A percentile compares a stretch with the other conserved stretches of the same genome.
phyloP scores from a whole-genome alignment of 768 basidiomycete genomes.

The Boletus coccyginus region DNA sequence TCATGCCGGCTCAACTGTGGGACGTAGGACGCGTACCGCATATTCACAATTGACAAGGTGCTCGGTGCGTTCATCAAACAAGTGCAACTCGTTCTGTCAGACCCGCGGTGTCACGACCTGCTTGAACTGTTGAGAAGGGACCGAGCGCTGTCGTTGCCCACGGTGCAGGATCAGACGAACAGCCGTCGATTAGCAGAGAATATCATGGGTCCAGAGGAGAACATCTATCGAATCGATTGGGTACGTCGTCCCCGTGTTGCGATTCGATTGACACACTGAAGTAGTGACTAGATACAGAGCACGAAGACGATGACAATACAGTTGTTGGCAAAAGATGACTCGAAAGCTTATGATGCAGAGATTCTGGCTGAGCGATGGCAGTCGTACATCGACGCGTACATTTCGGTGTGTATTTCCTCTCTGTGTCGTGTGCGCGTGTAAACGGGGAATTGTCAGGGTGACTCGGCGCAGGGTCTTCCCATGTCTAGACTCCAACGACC shows the following conservation, averaged over 20 bases:
- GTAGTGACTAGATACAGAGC: constrained; percentile 52
- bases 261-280: neutral
- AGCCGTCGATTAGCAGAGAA: constrained; percentile 66
- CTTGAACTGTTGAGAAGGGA: constrained; percentile 71
- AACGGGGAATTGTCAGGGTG: constrained; percentile 40
- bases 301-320: constrained; percentile 69
- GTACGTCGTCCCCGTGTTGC: constrained; percentile 36
- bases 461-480: constrained; percentile 54
- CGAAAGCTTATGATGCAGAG: constrained; percentile 71
- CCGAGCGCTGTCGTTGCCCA: constrained; percentile 53
- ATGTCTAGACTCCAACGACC: constrained; percentile 48
- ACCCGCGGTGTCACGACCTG: constrained; percentile 69
- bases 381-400: constrained; percentile 73
- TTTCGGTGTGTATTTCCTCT: constrained; percentile 45
- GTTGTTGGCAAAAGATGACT: constrained; percentile 77
- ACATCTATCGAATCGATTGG: constrained; percentile 80
- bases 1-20: neutral
- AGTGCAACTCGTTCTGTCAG: constrained; percentile 70
- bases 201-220: constrained; percentile 71
- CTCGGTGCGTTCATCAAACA: constrained; percentile 88
- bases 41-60: constrained; percentile 94
- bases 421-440: neutral
- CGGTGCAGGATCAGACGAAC: constrained; percentile 70
- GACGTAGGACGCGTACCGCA: constrained; percentile 69
- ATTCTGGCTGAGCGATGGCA: constrained; percentile 78